Evolutionary conservation across 2,329 filamentous ascomycete genomes (phyloP).

Genomic region (Ophiostoma sp.): DNA sequence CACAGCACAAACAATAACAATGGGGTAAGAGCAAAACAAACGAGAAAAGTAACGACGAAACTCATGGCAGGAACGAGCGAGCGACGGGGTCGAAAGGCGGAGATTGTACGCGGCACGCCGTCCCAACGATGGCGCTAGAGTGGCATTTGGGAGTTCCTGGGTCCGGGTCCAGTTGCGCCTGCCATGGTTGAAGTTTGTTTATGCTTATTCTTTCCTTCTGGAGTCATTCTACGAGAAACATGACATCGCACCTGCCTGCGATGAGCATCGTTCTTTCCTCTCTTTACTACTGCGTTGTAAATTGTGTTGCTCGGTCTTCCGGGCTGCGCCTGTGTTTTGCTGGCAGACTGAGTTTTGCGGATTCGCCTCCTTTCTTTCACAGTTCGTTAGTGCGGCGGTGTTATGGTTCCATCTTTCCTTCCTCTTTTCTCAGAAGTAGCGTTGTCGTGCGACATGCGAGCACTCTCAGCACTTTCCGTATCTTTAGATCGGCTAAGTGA

Average conservation of each 20-base stretch:
- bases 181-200: background rate
- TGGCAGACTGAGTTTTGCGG: background rate
- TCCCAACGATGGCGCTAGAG: constrained; percentile 14
- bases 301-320: too few species aligned
- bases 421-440: background rate
- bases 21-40: constrained; percentile 5
- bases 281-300: background rate
- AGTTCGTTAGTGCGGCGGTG: background rate
- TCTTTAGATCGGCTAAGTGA: constrained; percentile 12
- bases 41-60: constrained; percentile 12
- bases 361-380: background rate
- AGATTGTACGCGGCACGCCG: constrained; percentile 9
- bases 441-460: constrained; percentile 13
- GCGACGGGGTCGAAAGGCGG: background rate
- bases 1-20: constrained; percentile 20
- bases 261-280: background rate
- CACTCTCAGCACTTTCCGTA: background rate
- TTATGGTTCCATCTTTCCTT: background rate
- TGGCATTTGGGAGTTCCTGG: constrained; percentile 12
- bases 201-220: background rate
- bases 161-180: background rate
- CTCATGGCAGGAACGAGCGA: constrained; percentile 13
- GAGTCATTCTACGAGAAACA: background rate
- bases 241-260: background rate
- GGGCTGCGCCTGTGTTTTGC: background rate